These are phyloP conservation scores for Metarhizium robertsii DNA, from an alignment of 2,329 filamentous ascomycete species.

Conservation along the genomic window DNA sequence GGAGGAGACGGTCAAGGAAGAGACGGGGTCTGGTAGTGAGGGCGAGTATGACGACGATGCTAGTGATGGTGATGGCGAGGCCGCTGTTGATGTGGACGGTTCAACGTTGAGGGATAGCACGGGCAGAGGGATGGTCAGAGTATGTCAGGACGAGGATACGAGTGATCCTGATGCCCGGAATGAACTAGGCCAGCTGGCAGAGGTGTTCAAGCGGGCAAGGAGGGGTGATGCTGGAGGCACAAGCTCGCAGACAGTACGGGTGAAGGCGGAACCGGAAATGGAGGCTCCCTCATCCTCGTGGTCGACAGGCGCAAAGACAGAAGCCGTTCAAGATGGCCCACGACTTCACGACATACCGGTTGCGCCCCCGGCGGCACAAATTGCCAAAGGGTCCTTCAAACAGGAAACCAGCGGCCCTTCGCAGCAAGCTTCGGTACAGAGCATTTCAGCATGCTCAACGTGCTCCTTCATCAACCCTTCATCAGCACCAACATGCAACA, in stretches of 20 bases:
- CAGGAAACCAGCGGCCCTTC: not conserved
- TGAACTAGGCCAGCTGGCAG: conserved; percentile 57
- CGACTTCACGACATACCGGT: not conserved
- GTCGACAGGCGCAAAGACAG: not conserved
- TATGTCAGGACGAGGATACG: conserved; percentile 60
- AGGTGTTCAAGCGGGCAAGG: conserved; percentile 20
- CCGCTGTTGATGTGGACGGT: conserved; percentile 53
- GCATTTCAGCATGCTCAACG: conserved; percentile 37
- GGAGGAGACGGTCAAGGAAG: conserved; percentile 7
- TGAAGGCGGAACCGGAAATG: not conserved
- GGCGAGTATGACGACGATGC: conserved; percentile 37
- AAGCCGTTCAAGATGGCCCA: not conserved
- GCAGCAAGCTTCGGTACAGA: not conserved
- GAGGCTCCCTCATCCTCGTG: too few relatives aligned
- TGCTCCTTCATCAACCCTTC: conserved; percentile 59
- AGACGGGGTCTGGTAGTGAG: conserved; percentile 34
- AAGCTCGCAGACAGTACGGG: not conserved
- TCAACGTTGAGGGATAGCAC: conserved; percentile 54
- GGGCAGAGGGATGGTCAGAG: conserved; percentile 59
- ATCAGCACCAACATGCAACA: conserved; percentile 48
- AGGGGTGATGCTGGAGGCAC: conserved; percentile 8
- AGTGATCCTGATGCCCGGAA: conserved; percentile 33
- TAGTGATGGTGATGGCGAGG: conserved; percentile 24
- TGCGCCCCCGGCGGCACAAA: not conserved
- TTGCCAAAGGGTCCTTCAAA: not conserved